Evolutionary conservation across 202 grass and related monocot genomes (phyloP), one percentile per base, ranked within the genome.

Genomic region (Carex arenaria): DNA sequence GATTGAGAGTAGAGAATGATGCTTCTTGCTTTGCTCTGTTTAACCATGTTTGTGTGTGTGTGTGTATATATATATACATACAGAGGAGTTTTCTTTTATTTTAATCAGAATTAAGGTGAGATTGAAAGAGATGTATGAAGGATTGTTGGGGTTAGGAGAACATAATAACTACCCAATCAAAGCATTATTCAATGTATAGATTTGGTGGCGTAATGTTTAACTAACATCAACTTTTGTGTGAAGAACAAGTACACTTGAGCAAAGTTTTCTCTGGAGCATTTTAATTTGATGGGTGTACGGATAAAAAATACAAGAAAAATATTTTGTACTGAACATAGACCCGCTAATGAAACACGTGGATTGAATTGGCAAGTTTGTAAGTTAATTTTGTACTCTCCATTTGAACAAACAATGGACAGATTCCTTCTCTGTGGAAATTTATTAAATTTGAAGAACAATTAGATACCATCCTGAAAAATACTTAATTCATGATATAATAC

Each of bases 81-180:
- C 11, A 57, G 73, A n/a, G 30, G 28, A 57, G 57, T 19, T 10
- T 56, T 4, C 0, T 10, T 59, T 57, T 76, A 55, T 56, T 57
- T 76, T 56, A 34, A 76, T 76, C 1, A 36, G 49, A 18, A 34
- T 57, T 31, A 10, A 76, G 51, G 15, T 76, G 72, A 76, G 23
- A 34, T 57, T 77, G 73, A 77, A 59, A 77, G 43, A 57, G 73
- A 77, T 57, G 10, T 11, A 5, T 5, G 43, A 1, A 77, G 13
- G 28, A 57, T 15, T 59, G 52, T 77, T 77, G 52, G 52, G 73
- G 73, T 77, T 77, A 77, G 73, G 26, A 77, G 26, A 77, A 36
- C 52, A 77, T 77, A 77, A 77, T 59, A 77, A 77, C 73, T 59
- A 76, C 52, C 73, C 49, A 36, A 62, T 26, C 19, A 22, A 62